Conservation (phyloP, 2,329 filamentous ascomycete species). For the Apiospora arundinis region DNA sequence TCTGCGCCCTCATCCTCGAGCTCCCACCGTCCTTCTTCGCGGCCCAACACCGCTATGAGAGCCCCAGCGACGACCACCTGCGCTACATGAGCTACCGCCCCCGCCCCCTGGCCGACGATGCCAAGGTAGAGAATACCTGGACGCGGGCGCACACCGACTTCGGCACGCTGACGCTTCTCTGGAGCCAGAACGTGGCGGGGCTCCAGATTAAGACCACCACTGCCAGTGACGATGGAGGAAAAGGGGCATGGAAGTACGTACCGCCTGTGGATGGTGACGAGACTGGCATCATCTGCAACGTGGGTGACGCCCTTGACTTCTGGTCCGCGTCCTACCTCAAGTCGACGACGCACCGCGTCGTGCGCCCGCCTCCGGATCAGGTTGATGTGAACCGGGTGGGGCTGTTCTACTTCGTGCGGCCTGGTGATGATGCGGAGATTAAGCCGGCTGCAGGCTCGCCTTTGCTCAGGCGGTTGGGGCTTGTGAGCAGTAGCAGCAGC, state of each 20-base stretch:
- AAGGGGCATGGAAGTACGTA: not conserved
- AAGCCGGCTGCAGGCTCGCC: slow-evolving; percentile 38
- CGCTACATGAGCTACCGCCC: slow-evolving; percentile 62
- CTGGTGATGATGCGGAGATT: slow-evolving; percentile 40
- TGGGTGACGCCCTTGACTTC: slow-evolving; percentile 40
- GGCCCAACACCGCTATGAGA: slow-evolving; percentile 56
- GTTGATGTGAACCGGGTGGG: slow-evolving; percentile 39
- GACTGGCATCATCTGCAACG: slow-evolving; percentile 53
- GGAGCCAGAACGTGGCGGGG: slow-evolving; percentile 59
- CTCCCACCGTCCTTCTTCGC: slow-evolving; percentile 60
- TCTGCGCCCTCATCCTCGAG: slow-evolving; percentile 56
- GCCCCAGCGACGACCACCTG: slow-evolving; percentile 59
- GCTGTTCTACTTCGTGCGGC: slow-evolving; percentile 45
- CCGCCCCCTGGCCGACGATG: slow-evolving; percentile 48
- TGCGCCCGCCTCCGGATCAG: slow-evolving; percentile 44
- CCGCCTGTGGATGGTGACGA: slow-evolving; percentile 38
- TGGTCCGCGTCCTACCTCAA: slow-evolving; percentile 39
- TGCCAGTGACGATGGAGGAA: not conserved
- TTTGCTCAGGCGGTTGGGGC: slow-evolving; percentile 33
- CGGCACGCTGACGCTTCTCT: slow-evolving; percentile 58
- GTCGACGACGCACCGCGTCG: slow-evolving; percentile 44
- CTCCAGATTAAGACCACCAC: slow-evolving; percentile 48
- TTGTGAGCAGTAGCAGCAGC: slow-evolving; percentile 24
- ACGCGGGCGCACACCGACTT: slow-evolving; percentile 55
- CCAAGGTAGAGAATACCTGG: slow-evolving; percentile 34